phyloP scores from a whole-genome alignment of 768 basidiomycete species.

The Paxillus ammoniavirescens region DNA sequence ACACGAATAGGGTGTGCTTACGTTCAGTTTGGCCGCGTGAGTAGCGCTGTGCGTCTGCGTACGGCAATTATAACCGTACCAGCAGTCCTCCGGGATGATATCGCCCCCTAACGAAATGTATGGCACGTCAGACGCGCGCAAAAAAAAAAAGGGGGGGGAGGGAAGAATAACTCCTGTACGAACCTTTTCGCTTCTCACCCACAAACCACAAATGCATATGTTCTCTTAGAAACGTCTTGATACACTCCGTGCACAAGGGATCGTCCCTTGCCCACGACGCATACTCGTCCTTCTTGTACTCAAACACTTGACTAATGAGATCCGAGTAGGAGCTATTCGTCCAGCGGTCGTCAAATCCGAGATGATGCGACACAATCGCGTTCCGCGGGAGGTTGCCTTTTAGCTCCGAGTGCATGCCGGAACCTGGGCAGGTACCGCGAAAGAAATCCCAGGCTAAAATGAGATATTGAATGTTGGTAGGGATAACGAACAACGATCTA shows the following conservation, averaged over 20 bases:
- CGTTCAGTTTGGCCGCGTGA: constrained; percentile 29
- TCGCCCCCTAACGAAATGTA: not conserved
- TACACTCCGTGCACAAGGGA: constrained; percentile 27
- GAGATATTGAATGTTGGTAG: not conserved
- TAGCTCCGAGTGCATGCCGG: not conserved
- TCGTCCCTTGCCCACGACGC: constrained; percentile 22
- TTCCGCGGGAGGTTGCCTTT: constrained; percentile 2
- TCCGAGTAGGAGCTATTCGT: not conserved
- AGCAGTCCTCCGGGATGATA: constrained; percentile 25
- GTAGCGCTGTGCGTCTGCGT: constrained; percentile 23
- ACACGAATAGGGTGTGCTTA: constrained; percentile 7
- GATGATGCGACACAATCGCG: not conserved
- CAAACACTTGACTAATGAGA: constrained; percentile 5
- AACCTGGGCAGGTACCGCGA: not conserved
- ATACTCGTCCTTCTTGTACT: constrained; percentile 2
- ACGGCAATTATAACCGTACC: constrained; percentile 34
- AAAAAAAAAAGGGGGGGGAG: too few relatives aligned
- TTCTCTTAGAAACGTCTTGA: constrained; percentile 16
- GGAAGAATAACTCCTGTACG: not conserved
- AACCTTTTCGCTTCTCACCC: constrained; percentile 20
- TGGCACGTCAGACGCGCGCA: not conserved
- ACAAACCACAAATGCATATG: constrained; percentile 31
- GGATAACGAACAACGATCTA: not conserved
- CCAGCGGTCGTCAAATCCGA: not conserved
- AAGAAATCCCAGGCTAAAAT: constrained; percentile 9